These are phyloP conservation scores for Tricholoma terreum DNA, from an alignment of 768 basidiomycete species.

Conservation along the genomic window DNA sequence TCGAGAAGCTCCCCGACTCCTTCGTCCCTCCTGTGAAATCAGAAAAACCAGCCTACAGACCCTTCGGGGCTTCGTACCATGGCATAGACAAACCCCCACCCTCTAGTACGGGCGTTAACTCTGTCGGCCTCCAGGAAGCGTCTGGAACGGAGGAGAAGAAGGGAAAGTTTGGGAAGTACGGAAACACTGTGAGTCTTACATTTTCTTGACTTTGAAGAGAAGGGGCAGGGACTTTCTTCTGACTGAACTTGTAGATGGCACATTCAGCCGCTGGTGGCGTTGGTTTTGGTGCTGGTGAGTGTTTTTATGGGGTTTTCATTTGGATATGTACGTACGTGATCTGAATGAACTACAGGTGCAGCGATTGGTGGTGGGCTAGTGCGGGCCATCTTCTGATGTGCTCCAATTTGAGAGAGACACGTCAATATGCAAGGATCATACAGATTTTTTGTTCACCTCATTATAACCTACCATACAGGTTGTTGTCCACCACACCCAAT, in stretches of 20 bases:
- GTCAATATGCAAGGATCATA: too few relatives aligned
- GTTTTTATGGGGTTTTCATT: background rate
- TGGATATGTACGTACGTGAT: background rate
- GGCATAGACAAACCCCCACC: slow-evolving; percentile 7
- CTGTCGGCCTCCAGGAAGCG: slow-evolving; percentile 23
- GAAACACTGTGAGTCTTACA: slow-evolving; percentile 43
- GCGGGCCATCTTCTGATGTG: slow-evolving; percentile 29
- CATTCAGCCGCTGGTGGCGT: slow-evolving; percentile 61
- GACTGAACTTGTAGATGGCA: slow-evolving; percentile 35
- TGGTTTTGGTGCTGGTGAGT: slow-evolving; percentile 69
- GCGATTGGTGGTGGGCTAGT: slow-evolving; percentile 35
- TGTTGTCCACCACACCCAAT: too few relatives aligned
- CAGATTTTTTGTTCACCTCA: background rate
- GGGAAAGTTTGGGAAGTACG: slow-evolving; percentile 45
- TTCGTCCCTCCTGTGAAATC: slow-evolving; percentile 5
- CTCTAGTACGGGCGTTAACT: slow-evolving; percentile 1
- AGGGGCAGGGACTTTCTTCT: too few relatives aligned
- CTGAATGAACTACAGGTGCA: slow-evolving; percentile 18
- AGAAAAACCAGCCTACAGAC: slow-evolving; percentile 17
- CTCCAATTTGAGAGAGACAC: too few relatives aligned
- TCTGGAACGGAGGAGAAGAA: slow-evolving; percentile 46
- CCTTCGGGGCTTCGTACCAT: slow-evolving; percentile 4
- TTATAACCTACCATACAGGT: too few relatives aligned
- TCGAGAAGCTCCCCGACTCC: slow-evolving; percentile 46
- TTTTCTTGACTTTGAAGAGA: background rate